Conservation (phyloP, 768 basidiomycete species). For the Strobilomyces confusus region DNA sequence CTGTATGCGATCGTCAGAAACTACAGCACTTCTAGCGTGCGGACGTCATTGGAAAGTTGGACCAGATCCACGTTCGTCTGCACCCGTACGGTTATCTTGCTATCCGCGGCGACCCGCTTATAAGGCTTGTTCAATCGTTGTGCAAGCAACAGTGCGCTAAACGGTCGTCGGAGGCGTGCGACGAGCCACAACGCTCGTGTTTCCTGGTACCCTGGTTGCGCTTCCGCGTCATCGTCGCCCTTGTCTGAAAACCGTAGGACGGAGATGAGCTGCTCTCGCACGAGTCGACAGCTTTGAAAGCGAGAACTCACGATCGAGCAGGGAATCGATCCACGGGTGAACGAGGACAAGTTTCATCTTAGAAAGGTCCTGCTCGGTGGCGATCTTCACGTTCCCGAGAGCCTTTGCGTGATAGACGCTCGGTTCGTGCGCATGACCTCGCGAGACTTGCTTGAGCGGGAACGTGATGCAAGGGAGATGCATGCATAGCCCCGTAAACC, state of each 20-base stretch:
- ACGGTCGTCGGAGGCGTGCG: not conserved
- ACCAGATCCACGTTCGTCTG: not conserved
- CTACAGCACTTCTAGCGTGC: not conserved
- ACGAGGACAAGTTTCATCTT: not conserved
- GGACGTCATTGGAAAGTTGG: not conserved
- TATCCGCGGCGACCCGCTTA: not conserved
- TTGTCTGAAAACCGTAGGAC: not conserved
- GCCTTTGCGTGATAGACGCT: not conserved
- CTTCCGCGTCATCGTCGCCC: not conserved
- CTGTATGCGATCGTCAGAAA: not conserved
- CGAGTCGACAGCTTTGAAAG: not conserved
- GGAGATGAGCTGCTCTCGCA: not conserved
- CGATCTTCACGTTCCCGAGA: not conserved
- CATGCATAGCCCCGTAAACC: not conserved
- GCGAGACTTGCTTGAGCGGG: not conserved
- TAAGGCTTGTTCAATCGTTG: not conserved
- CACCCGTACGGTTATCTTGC: not conserved
- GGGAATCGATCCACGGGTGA: not conserved
- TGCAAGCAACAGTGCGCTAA: not conserved
- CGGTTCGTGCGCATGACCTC: not conserved
- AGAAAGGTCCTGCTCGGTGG: not conserved
- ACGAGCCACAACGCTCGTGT: not conserved
- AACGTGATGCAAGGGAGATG: not conserved
- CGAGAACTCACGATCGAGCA: not conserved
- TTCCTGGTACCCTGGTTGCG: not conserved